Evolutionary conservation across 495 filamentous ascomycete genomes (phyloP), one percentile per base, ranked within the genome.

Genomic region (Aspergillus indologenus): DNA sequence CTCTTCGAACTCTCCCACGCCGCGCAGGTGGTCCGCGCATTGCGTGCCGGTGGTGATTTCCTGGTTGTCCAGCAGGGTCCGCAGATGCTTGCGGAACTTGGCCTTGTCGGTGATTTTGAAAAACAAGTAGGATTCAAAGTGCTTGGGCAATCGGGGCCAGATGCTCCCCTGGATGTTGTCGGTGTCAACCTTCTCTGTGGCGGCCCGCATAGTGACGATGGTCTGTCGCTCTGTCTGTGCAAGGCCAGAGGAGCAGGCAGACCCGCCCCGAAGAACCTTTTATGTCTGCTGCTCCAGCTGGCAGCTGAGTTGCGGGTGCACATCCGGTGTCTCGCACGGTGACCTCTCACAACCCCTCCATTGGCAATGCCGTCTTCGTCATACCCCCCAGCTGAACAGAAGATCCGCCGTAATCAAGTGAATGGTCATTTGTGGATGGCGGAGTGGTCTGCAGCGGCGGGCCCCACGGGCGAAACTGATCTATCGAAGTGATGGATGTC

Each of bases 131-230:
- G 56, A 55, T 54, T 76, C 62, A 45, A 59, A 60, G 53, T 68
- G 63, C 59, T 72, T 75, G n/a, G 70, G 65, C 5, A 76, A 61
- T 54, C 73, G 63, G 17, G 66, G 65, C 63, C 64, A 63, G 20
- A 63, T 60, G 40, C 40, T 46, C 6, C 64, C 60, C 45, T 65
- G 63, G 20, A 65, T 59, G 47, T 65, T 62, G 60, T 57, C 45
- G 2, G 23, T 58, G 40, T 51, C 44, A 5, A 20, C 8, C 26
- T 29, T 21, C 1, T 20, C 45, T 47, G 19, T 47, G 5, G 44
- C n/a, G 7, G 44, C 44, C n/a, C n/a, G n/a, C n/a, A n/a, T n/a
- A n/a, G n/a, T n/a, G n/a, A n/a, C n/a, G n/a, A n/a, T n/a, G n/a
- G n/a, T n/a, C n/a, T n/a, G n/a, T n/a, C n/a, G n/a, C n/a, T n/a